Evolutionary conservation across 2,329 filamentous ascomycete species (phyloP).

Genomic region (Arthrobotrys pseudoclavata): DNA sequence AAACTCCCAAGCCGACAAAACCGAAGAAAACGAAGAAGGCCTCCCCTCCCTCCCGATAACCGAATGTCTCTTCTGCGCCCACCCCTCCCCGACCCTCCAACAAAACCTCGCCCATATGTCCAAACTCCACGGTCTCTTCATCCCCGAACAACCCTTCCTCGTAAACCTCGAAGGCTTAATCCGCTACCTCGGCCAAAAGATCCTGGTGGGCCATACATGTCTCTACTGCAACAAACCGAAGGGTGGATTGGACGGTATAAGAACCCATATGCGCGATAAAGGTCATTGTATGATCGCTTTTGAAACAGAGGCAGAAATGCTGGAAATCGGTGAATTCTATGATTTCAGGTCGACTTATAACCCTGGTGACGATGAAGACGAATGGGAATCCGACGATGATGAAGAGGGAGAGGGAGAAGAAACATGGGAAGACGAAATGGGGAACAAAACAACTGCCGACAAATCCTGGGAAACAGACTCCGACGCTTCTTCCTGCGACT

Average conservation of each 20-base stretch:
- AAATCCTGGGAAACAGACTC: slow-evolving; percentile 97
- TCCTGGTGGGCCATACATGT: slow-evolving; percentile 85
- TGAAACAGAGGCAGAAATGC: slow-evolving; percentile 86
- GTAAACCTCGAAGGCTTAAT: slow-evolving; percentile 86
- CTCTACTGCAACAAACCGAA: slow-evolving; percentile 88
- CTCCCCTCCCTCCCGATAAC: slow-evolving; percentile 54
- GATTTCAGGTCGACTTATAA: slow-evolving; percentile 97
- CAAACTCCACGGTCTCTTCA: slow-evolving; percentile 92
- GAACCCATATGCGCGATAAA: slow-evolving; percentile 97
- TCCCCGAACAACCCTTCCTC: slow-evolving; percentile 88
- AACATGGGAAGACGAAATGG: slow-evolving; percentile 72
- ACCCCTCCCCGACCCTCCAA: slow-evolving; percentile 79
- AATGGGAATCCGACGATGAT: slow-evolving; percentile 69
- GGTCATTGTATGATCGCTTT: slow-evolving; percentile 98
- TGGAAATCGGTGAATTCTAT: slow-evolving; percentile 96
- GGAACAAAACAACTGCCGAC: slow-evolving; percentile 67
- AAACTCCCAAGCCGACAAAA: neutral
- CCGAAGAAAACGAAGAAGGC: slow-evolving; percentile 8
- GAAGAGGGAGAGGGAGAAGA: slow-evolving; percentile 70
- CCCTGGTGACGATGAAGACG: slow-evolving; percentile 73
- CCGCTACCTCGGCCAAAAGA: slow-evolving; percentile 81
- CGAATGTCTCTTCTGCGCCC: slow-evolving; percentile 90
- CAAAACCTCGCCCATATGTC: slow-evolving; percentile 91
- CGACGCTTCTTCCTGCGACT: slow-evolving; percentile 74
- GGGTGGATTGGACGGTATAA: slow-evolving; percentile 81